Evolutionary conservation across 305 asterid species (phyloP), one percentile per base, ranked within the genome.

Genomic region (Caryopteris hybrid): DNA sequence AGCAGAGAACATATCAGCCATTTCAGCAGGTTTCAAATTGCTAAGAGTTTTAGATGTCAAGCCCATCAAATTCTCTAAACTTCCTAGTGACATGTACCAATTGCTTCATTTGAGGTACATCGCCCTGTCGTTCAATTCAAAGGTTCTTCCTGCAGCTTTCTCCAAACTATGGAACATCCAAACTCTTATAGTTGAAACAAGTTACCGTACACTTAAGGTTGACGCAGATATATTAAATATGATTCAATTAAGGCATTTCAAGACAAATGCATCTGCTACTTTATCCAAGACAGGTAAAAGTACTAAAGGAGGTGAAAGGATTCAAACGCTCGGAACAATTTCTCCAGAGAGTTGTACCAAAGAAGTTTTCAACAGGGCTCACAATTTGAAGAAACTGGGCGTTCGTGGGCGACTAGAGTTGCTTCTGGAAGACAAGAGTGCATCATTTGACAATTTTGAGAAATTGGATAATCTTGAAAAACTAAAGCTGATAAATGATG

Each of bases 321-420:
- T 76, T 29, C 79, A 42, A 14, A 67, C 77, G 9, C 74, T 78
- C 5, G 72, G 77, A 22, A 66, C 34, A 18, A 21, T 80, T 41
- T 55, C 79, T 9, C 77, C 77, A 12, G 48, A 58, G 22, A 55
- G 70, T 23, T 76, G 80, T 61, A 66, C 75, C 0, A 27, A 64
- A 9, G 75, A 56, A 6, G 58, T 70, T 5, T 56, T 76, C 12
- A 21, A 41, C 8, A 36, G 73, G 39, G 75, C 77, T 12, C 63
- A 58, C 0, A 61, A 66, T 17, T 27, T 80, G 51, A 73, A 65
- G 71, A 52, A 65, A 18, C 14, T 78, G 68, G 77, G 79, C 8
- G 55, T 74, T 47, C 69, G 82, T 6, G 82, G 82, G 17, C 29
- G 29, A 27, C 16, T 71, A 7, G 58, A 59, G 16, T 18, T 16